These are phyloP conservation scores for Xerocomellus chrysenteron DNA, from an alignment of 768 basidiomycete genomes.

Conservation along the genomic window DNA sequence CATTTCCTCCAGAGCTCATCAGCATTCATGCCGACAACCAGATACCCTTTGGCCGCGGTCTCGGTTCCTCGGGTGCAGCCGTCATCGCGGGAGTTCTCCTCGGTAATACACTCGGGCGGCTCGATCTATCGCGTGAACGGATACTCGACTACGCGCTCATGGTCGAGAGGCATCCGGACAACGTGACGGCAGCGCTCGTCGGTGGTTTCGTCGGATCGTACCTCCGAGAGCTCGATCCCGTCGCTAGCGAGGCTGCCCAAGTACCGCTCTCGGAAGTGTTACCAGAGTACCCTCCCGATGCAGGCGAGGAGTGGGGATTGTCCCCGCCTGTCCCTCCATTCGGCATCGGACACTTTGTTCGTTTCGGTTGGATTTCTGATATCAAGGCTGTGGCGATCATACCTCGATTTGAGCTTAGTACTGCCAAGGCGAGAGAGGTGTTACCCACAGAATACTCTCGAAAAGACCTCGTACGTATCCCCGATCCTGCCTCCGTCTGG, in stretches of 20 bases:
- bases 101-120: conserved; percentile 75
- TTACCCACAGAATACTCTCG: conserved; percentile 83
- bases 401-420: conserved; percentile 93
- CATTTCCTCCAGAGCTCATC: conserved; percentile 71
- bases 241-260: conserved; percentile 77
- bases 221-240: conserved; percentile 81
- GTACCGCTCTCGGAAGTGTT: conserved; percentile 95
- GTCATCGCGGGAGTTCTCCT: conserved; percentile 96
- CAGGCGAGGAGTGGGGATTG: conserved; percentile 87
- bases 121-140: conserved; percentile 66
- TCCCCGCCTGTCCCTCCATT: conserved; percentile 83
- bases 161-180: conserved; percentile 99
- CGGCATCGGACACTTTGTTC: conserved; percentile 93
- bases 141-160: conserved; percentile 95
- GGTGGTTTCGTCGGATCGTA: conserved; percentile 98
- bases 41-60: conserved; percentile 96
- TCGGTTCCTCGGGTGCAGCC: conserved; percentile 98
- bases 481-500: neutral
- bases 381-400: conserved; percentile 95
- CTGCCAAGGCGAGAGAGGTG: conserved; percentile 89
- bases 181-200: conserved; percentile 94
- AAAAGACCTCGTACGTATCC: conserved; percentile 72
- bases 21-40: conserved; percentile 81
- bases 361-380: conserved; percentile 79
- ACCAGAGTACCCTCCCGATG: conserved; percentile 93